A percentile compares a stretch with the other conserved stretches of the same genome.
phyloP scores from a whole-genome alignment of 352 stramenopile genomes.

The Elongisporangium undulatum region DNA sequence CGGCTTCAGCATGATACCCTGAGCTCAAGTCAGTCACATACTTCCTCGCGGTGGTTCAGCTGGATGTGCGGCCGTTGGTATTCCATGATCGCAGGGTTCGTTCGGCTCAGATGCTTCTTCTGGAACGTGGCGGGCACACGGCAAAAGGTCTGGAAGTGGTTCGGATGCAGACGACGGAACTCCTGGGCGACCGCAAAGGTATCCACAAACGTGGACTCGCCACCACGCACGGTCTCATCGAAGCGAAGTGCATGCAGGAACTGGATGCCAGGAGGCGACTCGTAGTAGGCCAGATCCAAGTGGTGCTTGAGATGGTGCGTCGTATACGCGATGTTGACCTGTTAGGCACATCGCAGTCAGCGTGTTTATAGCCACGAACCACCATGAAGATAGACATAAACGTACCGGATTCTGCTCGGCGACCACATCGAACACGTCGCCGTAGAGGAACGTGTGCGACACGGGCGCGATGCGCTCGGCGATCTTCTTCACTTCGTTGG shows the following conservation, averaged over 20 bases:
- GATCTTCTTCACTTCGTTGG: conserved; percentile 59
- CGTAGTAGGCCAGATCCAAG: conserved; percentile 96
- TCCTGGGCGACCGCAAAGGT: conserved; percentile 73
- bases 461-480: conserved; percentile 76
- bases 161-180: conserved; percentile 52
- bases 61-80: conserved; percentile 94
- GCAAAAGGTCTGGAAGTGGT: conserved; percentile 74
- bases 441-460: conserved; percentile 84
- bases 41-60: conserved; percentile 75
- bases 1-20: not conserved
- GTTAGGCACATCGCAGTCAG: not conserved
- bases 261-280: conserved; percentile 94
- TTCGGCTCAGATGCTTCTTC: conserved; percentile 90
- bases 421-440: conserved; percentile 83
- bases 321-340: conserved; percentile 96
- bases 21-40: conserved; percentile 8
- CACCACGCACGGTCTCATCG: conserved; percentile 75
- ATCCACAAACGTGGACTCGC: conserved; percentile 85
- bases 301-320: conserved; percentile 88
- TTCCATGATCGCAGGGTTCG: conserved; percentile 88
- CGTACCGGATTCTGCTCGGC: conserved; percentile 73
- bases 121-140: conserved; percentile 92
- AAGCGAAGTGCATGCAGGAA: conserved; percentile 91
- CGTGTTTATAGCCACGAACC: not conserved
- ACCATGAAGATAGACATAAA: not conserved